A percentile compares a stretch with the other conserved stretches of the same genome.
Evolutionary conservation across 2,329 filamentous ascomycete genomes (phyloP).

Genomic region (Pseudodiploospora longispora): DNA sequence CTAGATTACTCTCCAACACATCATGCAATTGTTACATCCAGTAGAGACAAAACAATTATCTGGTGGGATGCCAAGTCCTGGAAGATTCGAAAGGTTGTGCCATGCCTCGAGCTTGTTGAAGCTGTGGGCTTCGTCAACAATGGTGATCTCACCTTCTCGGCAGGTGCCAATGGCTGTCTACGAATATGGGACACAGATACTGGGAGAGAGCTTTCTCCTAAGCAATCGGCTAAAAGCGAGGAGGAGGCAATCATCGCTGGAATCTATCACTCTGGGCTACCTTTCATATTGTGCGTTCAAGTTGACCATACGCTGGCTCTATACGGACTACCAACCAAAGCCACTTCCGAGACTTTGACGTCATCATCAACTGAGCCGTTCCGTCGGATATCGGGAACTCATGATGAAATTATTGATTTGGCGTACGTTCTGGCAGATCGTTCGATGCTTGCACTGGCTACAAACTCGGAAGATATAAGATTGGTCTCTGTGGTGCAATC

Average conservation of each 20-base stretch:
- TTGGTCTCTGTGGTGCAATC: constrained; percentile 63
- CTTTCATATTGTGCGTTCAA: constrained; percentile 73
- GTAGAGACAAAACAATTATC: constrained; percentile 88
- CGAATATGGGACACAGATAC: constrained; percentile 75
- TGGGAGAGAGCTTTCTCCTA: constrained; percentile 70
- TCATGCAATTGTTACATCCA: constrained; percentile 71
- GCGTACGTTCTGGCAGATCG: constrained; percentile 75
- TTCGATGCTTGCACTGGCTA: constrained; percentile 80
- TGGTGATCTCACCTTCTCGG: constrained; percentile 70
- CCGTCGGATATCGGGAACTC: constrained; percentile 84
- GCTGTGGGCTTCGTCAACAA: constrained; percentile 68
- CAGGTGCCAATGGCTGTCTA: constrained; percentile 73
- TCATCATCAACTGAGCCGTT: constrained; percentile 42
- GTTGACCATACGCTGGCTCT: constrained; percentile 82
- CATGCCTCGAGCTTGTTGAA: constrained; percentile 79
- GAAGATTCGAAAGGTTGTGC: constrained; percentile 73
- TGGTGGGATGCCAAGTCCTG: constrained; percentile 84
- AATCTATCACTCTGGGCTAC: constrained; percentile 55
- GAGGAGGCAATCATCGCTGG: constrained; percentile 63
- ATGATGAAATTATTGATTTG: constrained; percentile 95
- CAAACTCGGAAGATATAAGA: constrained; percentile 88
- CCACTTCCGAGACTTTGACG: constrained; percentile 25
- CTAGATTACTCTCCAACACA: constrained; percentile 72
- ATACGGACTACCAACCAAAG: constrained; percentile 45
- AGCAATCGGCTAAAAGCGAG: constrained; percentile 56